Base-by-base conservation (phyloP, 306 rosid genomes). In the Astragalus membranaceus region DNA sequence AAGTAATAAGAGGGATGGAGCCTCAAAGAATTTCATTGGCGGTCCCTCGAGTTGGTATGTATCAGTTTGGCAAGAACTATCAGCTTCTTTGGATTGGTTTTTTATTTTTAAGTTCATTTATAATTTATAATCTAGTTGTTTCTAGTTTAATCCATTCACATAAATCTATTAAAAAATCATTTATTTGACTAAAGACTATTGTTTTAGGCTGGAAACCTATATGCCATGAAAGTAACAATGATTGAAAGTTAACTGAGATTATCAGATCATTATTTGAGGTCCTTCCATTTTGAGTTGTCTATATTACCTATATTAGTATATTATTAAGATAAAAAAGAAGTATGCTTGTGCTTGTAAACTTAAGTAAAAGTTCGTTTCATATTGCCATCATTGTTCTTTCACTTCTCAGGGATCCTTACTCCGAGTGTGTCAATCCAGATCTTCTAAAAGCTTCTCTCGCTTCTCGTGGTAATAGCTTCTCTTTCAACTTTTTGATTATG, bases 1-100 rank as follows among this genome's bases (percentile, higher is more conserved):
- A 60, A 74, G 69, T 76, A 70, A 69, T 74, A 72, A 37, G 77
- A 79, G 39, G 47, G 90, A 67, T 67, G 82, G 71, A 64, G 79
- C 20, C 76, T 70, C 80, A 0, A 81, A 84, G 73, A 83, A 70
- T 55, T 90, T 90, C 56, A 51, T 56, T 36, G 97, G 98, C 26
- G 97, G 88, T 5, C 90, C 94, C 60, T 88, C 92, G n/a, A 81
- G 88, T 77, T 93, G 97, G 98, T 93, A 84, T n/a, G 83, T 71
- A 36, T 77, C 66, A 63, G 30, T 59, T 32, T 32, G 7, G 64
- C 47, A 39, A 64, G 58, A 63, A 35, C 66, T 77, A 53, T 49
- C 64, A 41, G 12, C 54, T 70, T 82, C 70, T 51, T 75, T 68
- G 11, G 29, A 63, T 55, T 53, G 37, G 9, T 41, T 57, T 62